phyloP scores from a whole-genome alignment of 805 yeast species.

The Hanseniaspora guilliermondii region DNA sequence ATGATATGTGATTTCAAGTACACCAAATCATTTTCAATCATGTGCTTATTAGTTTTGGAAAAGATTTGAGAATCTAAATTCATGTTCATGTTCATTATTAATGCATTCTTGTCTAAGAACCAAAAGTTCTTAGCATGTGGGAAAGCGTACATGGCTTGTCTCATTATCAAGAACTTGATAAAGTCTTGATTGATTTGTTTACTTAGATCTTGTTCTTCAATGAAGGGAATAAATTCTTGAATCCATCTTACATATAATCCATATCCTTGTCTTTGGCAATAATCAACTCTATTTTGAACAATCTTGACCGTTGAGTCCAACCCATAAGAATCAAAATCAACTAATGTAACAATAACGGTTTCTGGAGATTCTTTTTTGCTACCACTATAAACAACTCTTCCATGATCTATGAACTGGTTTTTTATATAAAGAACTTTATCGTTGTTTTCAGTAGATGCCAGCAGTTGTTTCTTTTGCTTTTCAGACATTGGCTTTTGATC shows the following conservation, averaged over 20 bases:
- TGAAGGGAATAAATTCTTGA: conserved; percentile 63
- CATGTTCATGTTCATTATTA: conserved; percentile 59
- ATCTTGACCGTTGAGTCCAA: conserved; percentile 49
- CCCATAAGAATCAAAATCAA: conserved; percentile 61
- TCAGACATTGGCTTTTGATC: conserved; percentile 34
- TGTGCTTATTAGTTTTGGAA: conserved; percentile 48
- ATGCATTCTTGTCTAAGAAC: conserved; percentile 68
- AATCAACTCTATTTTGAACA: conserved; percentile 78
- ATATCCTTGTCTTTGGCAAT: conserved; percentile 67
- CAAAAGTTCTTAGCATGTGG: conserved; percentile 86
- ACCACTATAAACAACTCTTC: conserved; percentile 37
- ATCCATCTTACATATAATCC: conserved; percentile 77
- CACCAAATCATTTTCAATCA: not conserved
- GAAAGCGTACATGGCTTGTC: conserved; percentile 89
- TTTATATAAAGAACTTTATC: conserved; percentile 35
- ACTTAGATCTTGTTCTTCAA: conserved; percentile 35
- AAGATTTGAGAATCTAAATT: conserved; percentile 50
- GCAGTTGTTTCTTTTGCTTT: conserved; percentile 24
- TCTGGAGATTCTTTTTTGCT: conserved; percentile 39
- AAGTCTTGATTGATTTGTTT: conserved; percentile 18
- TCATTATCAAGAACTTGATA: conserved; percentile 30
- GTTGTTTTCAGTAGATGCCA: conserved; percentile 17
- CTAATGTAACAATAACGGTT: conserved; percentile 61
- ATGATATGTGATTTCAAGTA: conserved; percentile 38
- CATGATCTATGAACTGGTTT: conserved; percentile 52